Conservation (phyloP, 441 rosid genomes). For the Biscutella auriculata region DNA sequence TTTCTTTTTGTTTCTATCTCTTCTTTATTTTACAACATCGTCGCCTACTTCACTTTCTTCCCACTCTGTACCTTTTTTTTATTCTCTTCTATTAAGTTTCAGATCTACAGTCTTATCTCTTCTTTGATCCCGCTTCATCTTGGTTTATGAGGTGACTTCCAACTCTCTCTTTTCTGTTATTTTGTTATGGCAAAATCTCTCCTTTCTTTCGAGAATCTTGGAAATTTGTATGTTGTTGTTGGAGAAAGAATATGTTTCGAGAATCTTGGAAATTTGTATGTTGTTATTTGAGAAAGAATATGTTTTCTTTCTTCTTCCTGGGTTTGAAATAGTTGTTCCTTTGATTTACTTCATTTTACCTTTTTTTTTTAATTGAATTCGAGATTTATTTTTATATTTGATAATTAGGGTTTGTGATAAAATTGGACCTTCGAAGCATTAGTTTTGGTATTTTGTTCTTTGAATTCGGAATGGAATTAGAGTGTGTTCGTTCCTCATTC, state of each 20-base stretch:
- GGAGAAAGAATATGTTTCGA: neutral
- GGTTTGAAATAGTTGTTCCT: neutral
- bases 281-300: neutral
- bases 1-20: no score
- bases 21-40: no score
- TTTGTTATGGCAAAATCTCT: neutral
- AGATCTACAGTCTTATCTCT: slow-evolving; percentile 13
- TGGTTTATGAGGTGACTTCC: slow-evolving; percentile 20
- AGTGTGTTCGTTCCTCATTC: neutral
- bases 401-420: slow-evolving; percentile 1
- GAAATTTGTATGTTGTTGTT: neutral
- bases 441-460: neutral
- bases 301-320: neutral
- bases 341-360: neutral
- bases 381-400: no score
- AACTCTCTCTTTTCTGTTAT: neutral
- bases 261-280: neutral
- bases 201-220: neutral
- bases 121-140: slow-evolving; percentile 16
- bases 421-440: neutral
- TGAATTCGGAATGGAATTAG: neutral
- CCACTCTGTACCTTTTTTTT: neutral
- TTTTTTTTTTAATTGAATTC: neutral
- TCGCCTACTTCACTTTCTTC: no score
- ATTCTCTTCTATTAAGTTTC: slow-evolving; percentile 1